Conservation (phyloP, 2,329 filamentous ascomycete genomes). For the Sarocladiaceae sp. region DNA sequence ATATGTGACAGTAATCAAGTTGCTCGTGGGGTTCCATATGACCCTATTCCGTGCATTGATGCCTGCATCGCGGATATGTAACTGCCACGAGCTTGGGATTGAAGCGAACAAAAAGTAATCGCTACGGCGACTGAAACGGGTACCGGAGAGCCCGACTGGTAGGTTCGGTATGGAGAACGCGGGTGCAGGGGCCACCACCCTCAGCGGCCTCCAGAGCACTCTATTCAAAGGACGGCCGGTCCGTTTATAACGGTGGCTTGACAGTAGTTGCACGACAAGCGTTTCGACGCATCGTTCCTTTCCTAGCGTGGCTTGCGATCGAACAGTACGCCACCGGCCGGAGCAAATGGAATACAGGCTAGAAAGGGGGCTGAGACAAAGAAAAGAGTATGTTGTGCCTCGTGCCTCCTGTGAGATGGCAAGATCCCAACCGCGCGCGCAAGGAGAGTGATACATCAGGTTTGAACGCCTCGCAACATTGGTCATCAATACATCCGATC, state of each 20-base stretch:
- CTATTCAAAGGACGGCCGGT: neutral
- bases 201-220: no score
- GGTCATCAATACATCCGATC: neutral
- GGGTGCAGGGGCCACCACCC: neutral
- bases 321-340: neutral
- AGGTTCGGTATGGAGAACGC: neutral
- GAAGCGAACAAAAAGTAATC: neutral
- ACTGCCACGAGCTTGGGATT: no score
- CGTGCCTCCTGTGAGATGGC: neutral
- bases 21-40: no score
- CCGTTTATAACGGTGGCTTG: neutral
- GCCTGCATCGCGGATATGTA: no score
- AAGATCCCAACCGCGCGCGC: neutral
- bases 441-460: no score
- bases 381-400: no score
- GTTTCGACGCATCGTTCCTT: constrained; percentile 5
- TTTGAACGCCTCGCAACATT: no score
- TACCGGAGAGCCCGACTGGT: neutral
- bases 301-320: constrained; percentile 1
- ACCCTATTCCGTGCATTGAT: no score
- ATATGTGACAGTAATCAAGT: neutral
- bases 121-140: no score
- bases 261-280: neutral
- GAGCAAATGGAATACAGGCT: neutral
- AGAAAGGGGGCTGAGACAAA: neutral